Base-by-base conservation (phyloP, 2,329 filamentous ascomycete genomes). In the Cryphonectria naterciae region DNA sequence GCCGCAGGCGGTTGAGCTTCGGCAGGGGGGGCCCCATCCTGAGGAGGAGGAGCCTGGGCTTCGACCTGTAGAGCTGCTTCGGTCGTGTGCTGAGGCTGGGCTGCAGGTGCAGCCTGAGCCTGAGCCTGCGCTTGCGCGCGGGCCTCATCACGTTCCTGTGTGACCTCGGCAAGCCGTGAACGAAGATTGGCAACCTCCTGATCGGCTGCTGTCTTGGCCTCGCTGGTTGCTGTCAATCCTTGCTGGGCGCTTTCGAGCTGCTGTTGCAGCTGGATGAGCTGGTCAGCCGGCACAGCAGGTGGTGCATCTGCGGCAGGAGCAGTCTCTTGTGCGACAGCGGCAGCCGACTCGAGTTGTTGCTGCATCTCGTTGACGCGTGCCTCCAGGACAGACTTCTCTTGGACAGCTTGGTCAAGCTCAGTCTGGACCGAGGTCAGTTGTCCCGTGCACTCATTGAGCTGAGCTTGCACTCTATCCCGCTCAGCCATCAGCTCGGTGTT, bases 161-260 rank as follows among this genome's bases (percentile, higher is more conserved):
- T 86, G 0, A 87, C 87, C 13, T 84, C 82, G 67, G 90, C 85
- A 17, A 97, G 83, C 76, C 94, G 90, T 8, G 79, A 74, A 41
- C 83, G 86, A 2, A 91, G 78, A 35, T 78, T 79, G 62, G 85
- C 82, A 2, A 92, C 83, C 73, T 92, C 89, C 70, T 88, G 83
- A 74, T 93, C 88, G n/a, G 93, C 84, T 2, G 84, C 84, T 25
- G 89, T 85, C 79, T 93, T 94, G 78, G 96, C 90, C 13, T 89
- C 84, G 8, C 83, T 90, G 68, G 91, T 86, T 1, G 84, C 85
- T 60, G 91, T 89, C 13, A 96, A 86, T 75, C 95, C 88, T 74
- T 89, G 87, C 32, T 70, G 74, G 28, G 76, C 37, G 46, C 10
- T 71, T 67, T 77, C 75, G 1, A 76, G 81, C 72, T 89, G 83